These are phyloP conservation scores for Pseudogymnoascus pannorum DNA, from an alignment of 2,329 filamentous ascomycete genomes.

Conservation along the genomic window DNA sequence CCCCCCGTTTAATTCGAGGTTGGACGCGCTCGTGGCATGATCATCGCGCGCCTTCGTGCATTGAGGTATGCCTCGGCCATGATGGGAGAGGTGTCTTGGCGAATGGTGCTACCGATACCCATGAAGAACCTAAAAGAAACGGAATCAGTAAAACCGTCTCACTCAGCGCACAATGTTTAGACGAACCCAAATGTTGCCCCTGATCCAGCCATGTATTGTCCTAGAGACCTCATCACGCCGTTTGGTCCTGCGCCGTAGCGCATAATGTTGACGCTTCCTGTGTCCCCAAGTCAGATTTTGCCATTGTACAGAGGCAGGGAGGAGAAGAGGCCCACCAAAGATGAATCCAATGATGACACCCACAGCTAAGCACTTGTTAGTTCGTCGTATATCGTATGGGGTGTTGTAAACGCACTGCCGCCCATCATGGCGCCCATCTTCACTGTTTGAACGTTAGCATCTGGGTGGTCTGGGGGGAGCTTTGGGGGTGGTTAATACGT, in stretches of 20 bases:
- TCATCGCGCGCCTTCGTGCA: constrained; percentile 66
- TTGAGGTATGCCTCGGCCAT: constrained; percentile 68
- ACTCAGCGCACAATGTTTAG: not conserved
- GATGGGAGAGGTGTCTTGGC: constrained; percentile 75
- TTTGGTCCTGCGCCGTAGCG: constrained; percentile 89
- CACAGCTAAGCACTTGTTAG: constrained; percentile 58
- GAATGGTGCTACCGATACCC: constrained; percentile 95
- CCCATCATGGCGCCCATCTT: constrained; percentile 99
- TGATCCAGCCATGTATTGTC: constrained; percentile 94
- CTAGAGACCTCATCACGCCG: constrained; percentile 86
- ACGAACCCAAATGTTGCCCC: constrained; percentile 90
- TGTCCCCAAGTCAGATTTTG: not conserved
- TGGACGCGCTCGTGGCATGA: constrained; percentile 37
- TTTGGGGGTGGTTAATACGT: constrained; percentile 31
- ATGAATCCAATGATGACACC: constrained; percentile 97
- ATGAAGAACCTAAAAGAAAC: constrained; percentile 75
- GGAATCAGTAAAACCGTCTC: constrained; percentile 19
- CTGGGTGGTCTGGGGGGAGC: not conserved
- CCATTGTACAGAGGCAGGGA: not conserved
- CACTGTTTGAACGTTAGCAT: constrained; percentile 45
- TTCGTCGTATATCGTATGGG: not conserved
- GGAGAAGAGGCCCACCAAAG: constrained; percentile 56
- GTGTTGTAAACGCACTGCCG: constrained; percentile 62
- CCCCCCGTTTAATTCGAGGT: not conserved
- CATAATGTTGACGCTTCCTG: constrained; percentile 90